Conservation (phyloP, 768 basidiomycete species). For the Podaxis mareebaensis region DNA sequence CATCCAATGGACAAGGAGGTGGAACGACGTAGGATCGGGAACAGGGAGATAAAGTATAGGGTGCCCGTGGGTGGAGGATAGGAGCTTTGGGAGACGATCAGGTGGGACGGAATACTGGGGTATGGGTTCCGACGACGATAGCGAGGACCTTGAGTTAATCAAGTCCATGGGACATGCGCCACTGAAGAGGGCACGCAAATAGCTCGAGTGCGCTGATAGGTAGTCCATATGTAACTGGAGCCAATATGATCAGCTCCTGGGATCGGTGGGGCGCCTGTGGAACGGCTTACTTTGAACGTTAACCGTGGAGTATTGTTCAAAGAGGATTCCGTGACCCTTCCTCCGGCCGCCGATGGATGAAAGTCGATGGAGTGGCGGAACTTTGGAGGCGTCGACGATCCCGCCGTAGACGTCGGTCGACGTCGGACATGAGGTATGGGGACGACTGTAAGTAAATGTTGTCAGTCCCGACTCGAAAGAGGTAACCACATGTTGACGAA, state of each 20-base stretch:
- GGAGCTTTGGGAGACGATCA: constrained; percentile 63
- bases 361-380: constrained; percentile 29
- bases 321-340: constrained; percentile 53
- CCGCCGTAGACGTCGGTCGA: constrained; percentile 34
- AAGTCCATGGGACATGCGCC: constrained; percentile 65
- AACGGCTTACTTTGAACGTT: constrained; percentile 57
- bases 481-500: constrained; percentile 30
- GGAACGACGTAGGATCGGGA: constrained; percentile 72
- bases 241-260: constrained; percentile 14
- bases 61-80: constrained; percentile 65
- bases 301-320: constrained; percentile 55
- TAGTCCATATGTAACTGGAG: constrained; percentile 77
- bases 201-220: constrained; percentile 77
- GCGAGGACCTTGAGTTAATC: constrained; percentile 38
- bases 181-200: constrained; percentile 70
- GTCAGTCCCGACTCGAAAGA: neutral
- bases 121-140: constrained; percentile 24
- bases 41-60: constrained; percentile 75
- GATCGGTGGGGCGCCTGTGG: neutral
- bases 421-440: constrained; percentile 46
- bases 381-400: constrained; percentile 27
- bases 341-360: constrained; percentile 43
- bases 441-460: constrained; percentile 39
- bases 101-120: constrained; percentile 37
- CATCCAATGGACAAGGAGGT: constrained; percentile 76